A percentile compares a stretch with the other conserved stretches of the same genome.
Evolutionary conservation across 106 monocot genomes (phyloP).

Genomic region (Platanthera guangdongensis): DNA sequence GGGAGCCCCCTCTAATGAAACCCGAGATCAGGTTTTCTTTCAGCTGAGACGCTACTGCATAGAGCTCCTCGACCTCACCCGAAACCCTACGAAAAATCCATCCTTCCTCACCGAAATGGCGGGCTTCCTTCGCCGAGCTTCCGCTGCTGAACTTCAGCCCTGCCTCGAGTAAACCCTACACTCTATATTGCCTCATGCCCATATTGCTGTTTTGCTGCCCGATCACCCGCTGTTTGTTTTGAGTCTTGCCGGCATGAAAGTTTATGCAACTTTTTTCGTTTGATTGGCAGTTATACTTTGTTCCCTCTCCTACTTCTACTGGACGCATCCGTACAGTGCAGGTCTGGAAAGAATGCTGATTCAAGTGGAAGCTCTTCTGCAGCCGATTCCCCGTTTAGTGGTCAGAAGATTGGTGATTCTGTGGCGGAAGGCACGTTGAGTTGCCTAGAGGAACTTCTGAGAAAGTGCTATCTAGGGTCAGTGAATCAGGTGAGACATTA

Average conservation of each 20-base stretch:
- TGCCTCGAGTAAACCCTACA: conserved; percentile 53
- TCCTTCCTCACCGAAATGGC: conserved; percentile 65
- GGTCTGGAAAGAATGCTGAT: conserved; percentile 30
- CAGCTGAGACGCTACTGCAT: conserved; percentile 65
- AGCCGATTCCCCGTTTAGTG: neutral
- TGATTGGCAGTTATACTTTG: conserved; percentile 53
- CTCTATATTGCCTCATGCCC: neutral
- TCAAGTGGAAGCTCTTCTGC: neutral
- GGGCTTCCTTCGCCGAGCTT: conserved; percentile 53
- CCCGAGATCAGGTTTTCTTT: conserved; percentile 36
- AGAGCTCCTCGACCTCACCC: conserved; percentile 62
- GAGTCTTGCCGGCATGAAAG: neutral
- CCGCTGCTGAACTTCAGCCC: conserved; percentile 41
- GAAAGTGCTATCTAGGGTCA: conserved; percentile 70
- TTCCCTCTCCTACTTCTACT: conserved; percentile 73
- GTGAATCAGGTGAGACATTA: conserved; percentile 58
- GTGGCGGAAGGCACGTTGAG: conserved; percentile 54
- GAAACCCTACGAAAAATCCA: conserved; percentile 34
- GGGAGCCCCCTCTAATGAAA: conserved; percentile 21
- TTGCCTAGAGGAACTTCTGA: conserved; percentile 67
- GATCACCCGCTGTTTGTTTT: neutral
- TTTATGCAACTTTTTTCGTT: neutral
- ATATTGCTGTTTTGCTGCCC: neutral
- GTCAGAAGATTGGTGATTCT: conserved; percentile 39
- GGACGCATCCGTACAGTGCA: conserved; percentile 58